Evolutionary conservation across 2,329 filamentous ascomycete genomes (phyloP), one percentile per base, ranked within the genome.

Genomic region (Emericellopsis atlantica): DNA sequence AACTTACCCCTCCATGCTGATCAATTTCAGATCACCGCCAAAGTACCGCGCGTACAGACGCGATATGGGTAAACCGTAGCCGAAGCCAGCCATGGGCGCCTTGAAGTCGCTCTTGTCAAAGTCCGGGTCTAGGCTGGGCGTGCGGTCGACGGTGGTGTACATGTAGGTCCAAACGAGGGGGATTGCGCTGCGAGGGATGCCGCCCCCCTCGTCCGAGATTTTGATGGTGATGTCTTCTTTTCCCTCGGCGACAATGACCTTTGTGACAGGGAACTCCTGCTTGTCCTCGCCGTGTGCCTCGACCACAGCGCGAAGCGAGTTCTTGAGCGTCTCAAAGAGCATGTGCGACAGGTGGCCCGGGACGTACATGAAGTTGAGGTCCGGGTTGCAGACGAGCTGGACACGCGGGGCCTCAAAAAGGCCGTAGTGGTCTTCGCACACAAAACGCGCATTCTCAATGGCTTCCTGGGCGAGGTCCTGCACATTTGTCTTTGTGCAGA

Each of bases 101-200:
- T 98, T 96, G 71, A 98, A 98, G 61, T 98, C 92, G 64, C 82
- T 95, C 67, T 96, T 94, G 64, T 98, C 90, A 60, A 96, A 98
- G 59, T 96, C 90, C 1, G 92, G 92, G 56, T 98, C 92, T 46
- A 98, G 68, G 56, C 81, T 94, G 12, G 92, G 92, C 18, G 92
- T 96, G 51, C 89, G 80, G 60, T 96, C 92, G 48, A 98, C 92
- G 2, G 92, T 98, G 31, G 92, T 98, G 61, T 98, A 98, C 92
- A 96, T 98, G 61, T 98, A 98, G 11, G 92, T 98, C 92, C 92
- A 98, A n/a, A 96, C 92, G 12, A 98, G 73, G 5, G 92, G 92
- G 48, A 98, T 96, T 40, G 87, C 78, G 52, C 84, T 93, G 53
- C 92, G 72, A 1, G 92, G 88, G 40, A 98, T 96, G 46, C 92